Evolutionary conservation across 1,284 basidiomycete genomes (phyloP).

Genomic region (Leccinum pseudoinsigne): DNA sequence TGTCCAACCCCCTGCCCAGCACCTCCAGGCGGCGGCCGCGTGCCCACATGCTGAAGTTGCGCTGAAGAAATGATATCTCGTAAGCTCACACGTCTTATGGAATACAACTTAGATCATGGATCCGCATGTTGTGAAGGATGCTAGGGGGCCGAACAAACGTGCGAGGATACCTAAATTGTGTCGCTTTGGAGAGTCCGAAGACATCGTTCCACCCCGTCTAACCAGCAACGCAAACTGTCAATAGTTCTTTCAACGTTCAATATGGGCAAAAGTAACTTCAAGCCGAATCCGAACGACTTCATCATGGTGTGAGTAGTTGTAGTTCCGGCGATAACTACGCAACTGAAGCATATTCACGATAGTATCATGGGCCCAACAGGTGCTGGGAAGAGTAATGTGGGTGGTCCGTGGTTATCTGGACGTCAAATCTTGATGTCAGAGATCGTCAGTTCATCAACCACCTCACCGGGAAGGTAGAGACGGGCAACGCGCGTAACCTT

Average conservation of each 20-base stretch:
- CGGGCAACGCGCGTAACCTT: neutral
- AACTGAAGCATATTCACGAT: neutral
- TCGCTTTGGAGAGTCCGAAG: neutral
- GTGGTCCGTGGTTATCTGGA: neutral
- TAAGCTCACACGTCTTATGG: neutral
- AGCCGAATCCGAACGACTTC: neutral
- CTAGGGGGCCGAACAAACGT: neutral
- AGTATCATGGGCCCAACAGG: constrained; percentile 16
- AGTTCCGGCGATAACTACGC: neutral
- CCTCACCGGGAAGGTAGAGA: neutral
- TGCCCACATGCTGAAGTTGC: neutral
- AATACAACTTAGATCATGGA: neutral
- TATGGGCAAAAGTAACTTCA: neutral
- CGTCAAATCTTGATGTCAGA: neutral
- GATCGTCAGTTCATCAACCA: constrained; percentile 4
- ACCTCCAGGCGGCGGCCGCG: too few relatives aligned
- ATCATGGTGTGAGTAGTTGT: constrained; percentile 7
- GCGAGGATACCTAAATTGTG: neutral
- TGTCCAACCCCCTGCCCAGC: too few relatives aligned
- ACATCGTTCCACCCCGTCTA: neutral
- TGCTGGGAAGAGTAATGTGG: constrained; percentile 14
- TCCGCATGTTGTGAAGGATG: neutral
- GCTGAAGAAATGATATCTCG: neutral
- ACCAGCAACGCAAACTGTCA: neutral
- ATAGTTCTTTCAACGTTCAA: neutral